A percentile compares a stretch with the other conserved stretches of the same genome.
Conservation (phyloP, 2,329 filamentous ascomycete species). For the Nothomitra cinnamomea region DNA sequence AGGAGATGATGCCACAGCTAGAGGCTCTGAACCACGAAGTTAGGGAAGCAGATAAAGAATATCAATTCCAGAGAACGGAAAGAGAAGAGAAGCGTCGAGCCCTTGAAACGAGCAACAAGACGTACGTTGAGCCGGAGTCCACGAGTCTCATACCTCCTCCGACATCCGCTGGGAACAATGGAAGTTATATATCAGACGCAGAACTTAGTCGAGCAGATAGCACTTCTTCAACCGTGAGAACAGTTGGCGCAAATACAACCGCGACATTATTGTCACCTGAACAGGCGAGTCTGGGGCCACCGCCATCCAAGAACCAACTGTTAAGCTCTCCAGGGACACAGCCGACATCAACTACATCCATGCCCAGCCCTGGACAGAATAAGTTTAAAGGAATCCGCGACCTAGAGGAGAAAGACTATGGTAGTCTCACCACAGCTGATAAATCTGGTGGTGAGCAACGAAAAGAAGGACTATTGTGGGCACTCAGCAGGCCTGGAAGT, state of each 20-base stretch:
- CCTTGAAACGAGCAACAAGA: slow-evolving; percentile 71
- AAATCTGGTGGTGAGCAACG: slow-evolving; percentile 46
- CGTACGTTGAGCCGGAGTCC: slow-evolving; percentile 53
- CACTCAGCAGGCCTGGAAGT: slow-evolving; percentile 76
- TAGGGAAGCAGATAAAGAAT: slow-evolving; percentile 88
- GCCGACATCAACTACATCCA: not conserved
- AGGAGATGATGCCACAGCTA: slow-evolving; percentile 70
- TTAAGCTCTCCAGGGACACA: not conserved
- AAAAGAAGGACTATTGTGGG: slow-evolving; percentile 92
- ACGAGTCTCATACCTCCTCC: slow-evolving; percentile 12
- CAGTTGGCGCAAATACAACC: not conserved
- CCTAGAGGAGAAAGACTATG: slow-evolving; percentile 65
- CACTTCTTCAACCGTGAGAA: slow-evolving; percentile 4
- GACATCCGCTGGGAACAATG: not conserved
- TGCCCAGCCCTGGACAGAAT: slow-evolving; percentile 22
- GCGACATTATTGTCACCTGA: slow-evolving; percentile 14
- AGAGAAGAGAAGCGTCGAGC: slow-evolving; percentile 84
- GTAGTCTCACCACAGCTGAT: slow-evolving; percentile 34
- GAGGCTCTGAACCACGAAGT: slow-evolving; percentile 81
- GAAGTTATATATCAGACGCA: slow-evolving; percentile 4
- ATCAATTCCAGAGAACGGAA: slow-evolving; percentile 86
- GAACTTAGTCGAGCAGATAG: slow-evolving; percentile 5
- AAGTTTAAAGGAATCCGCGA: slow-evolving; percentile 86
- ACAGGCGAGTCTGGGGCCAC: slow-evolving; percentile 7
- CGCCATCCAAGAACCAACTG: not conserved